Evolutionary conservation across 805 yeast species (phyloP).

Genomic region (Saccharomycopsis selenospora): DNA sequence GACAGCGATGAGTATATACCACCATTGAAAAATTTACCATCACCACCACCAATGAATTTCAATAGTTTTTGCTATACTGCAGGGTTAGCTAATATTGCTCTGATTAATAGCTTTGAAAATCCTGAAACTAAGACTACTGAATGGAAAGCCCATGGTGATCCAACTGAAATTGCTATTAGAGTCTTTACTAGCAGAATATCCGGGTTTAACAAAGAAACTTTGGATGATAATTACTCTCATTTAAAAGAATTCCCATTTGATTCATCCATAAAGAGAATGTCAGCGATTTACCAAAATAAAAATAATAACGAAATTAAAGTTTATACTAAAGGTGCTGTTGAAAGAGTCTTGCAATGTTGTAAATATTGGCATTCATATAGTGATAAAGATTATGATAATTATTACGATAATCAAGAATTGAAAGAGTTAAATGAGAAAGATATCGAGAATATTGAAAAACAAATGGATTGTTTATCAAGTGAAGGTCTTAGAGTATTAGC

Average conservation of each 20-base stretch:
- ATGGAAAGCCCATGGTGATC: slow-evolving; percentile 84
- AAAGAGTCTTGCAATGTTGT: slow-evolving; percentile 55
- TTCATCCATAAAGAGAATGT: slow-evolving; percentile 67
- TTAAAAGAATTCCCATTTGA: slow-evolving; percentile 68
- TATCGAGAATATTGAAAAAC: slow-evolving; percentile 38
- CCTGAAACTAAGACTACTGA: slow-evolving; percentile 35
- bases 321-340: slow-evolving; percentile 72
- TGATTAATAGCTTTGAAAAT: slow-evolving; percentile 42
- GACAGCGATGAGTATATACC: slow-evolving; percentile 31
- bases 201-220: slow-evolving; percentile 38
- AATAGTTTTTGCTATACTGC: slow-evolving; percentile 55
- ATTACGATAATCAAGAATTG: slow-evolving; percentile 26
- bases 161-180: slow-evolving; percentile 84
- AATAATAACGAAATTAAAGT: slow-evolving; percentile 28
- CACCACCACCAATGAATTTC: slow-evolving; percentile 27
- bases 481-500: slow-evolving; percentile 71
- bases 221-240: slow-evolving; percentile 37
- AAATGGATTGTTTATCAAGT: slow-evolving; percentile 52
- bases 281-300: slow-evolving; percentile 43
- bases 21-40: slow-evolving; percentile 27
- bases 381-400: slow-evolving; percentile 18
- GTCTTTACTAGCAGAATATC: slow-evolving; percentile 61
- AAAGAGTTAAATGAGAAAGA: slow-evolving; percentile 36
- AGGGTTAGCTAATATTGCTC: slow-evolving; percentile 74
- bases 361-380: slow-evolving; percentile 40